Base-by-base conservation (phyloP, 2,329 filamentous ascomycete species). In the Lizonia empirigonia region DNA sequence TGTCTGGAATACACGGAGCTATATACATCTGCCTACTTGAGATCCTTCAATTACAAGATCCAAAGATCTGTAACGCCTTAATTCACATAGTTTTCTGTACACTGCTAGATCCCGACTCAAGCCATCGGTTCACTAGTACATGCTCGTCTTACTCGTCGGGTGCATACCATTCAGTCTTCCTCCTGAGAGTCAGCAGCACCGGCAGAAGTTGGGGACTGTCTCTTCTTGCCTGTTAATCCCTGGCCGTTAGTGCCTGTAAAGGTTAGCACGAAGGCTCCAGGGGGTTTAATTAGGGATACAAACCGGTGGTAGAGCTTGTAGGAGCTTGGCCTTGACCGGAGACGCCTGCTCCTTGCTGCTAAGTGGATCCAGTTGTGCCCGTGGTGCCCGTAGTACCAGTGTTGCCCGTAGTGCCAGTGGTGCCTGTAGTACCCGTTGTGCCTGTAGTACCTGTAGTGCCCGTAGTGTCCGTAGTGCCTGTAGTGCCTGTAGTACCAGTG, bases 181-280 rank as follows among this genome's bases (percentile, higher is more conserved):
- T 60, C 55, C 32, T 60, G 58, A 15, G 45, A 36, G 30, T 59
- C 53, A 3, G 55, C 53, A 16, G 52, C 57, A 23, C 51, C 58
- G 27, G 60, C 53, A 3, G 56, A 53, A 8, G 27, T 40, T 6
- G 53, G 10, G 0, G 46, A 42, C 37, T 41, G 36, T 18, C 9
- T 15, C 10, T 41, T 36, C 35, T 41, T 53, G 44, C 46, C 34
- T 40, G 18, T 29, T 29, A 16, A 33, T 35, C n/a, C n/a, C 7
- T 36, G 35, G 13, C 34, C 37, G 34, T 27, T 33, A 4, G 24
- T 24, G 29, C 44, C 44, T 38, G 19, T 33, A 9, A 9, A 19
- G 10, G 7, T 34, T 4, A 34, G 32, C 16, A 34, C 19, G 10
- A 12, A 20, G 5, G 12, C 10, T 19, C 32, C 18, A 34, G 16